Evolutionary conservation across 106 monocot genomes (phyloP).

Genomic region (Phalaenopsis equestris): DNA sequence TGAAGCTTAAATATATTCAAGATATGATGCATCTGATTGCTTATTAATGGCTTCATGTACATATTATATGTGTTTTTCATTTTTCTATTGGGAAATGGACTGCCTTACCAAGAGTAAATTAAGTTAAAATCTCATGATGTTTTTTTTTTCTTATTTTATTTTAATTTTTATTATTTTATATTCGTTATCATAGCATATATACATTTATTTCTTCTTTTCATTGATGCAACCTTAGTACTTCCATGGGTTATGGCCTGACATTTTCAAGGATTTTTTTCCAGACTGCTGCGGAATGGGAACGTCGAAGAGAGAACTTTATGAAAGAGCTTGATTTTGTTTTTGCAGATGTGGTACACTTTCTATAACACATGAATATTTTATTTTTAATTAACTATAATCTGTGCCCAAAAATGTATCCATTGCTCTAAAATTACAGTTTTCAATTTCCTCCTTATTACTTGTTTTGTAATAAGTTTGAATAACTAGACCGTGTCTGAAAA

Average conservation of each 20-base stretch:
- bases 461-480: not conserved
- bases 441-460: not conserved
- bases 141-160: not conserved
- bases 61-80: not conserved
- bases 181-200: not conserved
- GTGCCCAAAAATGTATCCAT: not conserved
- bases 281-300: conserved; percentile 80
- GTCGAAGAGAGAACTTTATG: conserved; percentile 63
- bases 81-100: not conserved
- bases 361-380: not conserved
- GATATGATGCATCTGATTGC: not conserved
- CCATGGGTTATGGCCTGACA: not conserved
- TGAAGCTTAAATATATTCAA: not conserved
- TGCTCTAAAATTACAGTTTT: not conserved
- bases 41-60: not conserved
- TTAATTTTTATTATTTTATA: not conserved
- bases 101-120: not conserved
- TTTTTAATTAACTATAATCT: not conserved
- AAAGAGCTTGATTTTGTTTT: conserved; percentile 91
- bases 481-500: not conserved
- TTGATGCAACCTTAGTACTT: not conserved
- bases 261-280: conserved; percentile 4
- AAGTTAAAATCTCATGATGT: not conserved
- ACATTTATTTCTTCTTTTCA: conserved; percentile 1
- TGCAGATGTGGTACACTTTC: conserved; percentile 77